Percentiles rank a stretch among this genome's conserved stretches.
Evolutionary conservation across 31 red algal species (phyloP).

Genomic region (Pterothamnion heteromorphum): DNA sequence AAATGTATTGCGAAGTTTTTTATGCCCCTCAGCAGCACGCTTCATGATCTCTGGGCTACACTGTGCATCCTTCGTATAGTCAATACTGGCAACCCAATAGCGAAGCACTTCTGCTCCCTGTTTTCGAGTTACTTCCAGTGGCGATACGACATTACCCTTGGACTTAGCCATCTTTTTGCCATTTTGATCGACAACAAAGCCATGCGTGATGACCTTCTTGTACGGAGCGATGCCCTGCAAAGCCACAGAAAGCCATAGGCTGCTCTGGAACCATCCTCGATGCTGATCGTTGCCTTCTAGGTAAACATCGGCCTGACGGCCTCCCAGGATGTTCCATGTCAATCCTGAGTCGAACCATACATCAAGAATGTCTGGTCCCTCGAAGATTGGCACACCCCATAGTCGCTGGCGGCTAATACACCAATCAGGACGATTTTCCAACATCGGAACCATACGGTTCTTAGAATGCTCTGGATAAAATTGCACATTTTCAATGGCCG

Average conservation of each 20-base stretch:
- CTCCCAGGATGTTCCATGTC: conserved; percentile 85
- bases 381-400: conserved; percentile 95
- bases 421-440: conserved; percentile 90
- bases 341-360: conserved; percentile 99
- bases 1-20: conserved; percentile 93
- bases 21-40: conserved; percentile 85
- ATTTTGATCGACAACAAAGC: conserved; percentile 96
- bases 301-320: conserved; percentile 82
- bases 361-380: conserved; percentile 96
- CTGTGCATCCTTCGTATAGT: conserved; percentile 89
- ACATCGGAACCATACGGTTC: conserved; percentile 85
- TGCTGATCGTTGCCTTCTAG: conserved; percentile 98
- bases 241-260: conserved; percentile 87
- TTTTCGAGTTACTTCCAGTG: too few relatives aligned
- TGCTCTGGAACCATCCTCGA: conserved; percentile 99
- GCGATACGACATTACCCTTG: conserved; percentile 94
- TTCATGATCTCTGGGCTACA: conserved; percentile 82
- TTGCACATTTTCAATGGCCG: conserved; percentile 65
- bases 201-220: conserved; percentile 88
- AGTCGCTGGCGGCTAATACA: conserved; percentile 92
- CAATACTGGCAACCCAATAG: conserved; percentile 88
- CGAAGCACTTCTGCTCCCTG: conserved; percentile 92
- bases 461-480: conserved; percentile 78
- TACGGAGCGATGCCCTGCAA: conserved; percentile 76
- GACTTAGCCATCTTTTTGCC: conserved; percentile 98